Base-by-base conservation (phyloP, 1,139 yeast species). In the Suhomyces chickasaworum region DNA sequence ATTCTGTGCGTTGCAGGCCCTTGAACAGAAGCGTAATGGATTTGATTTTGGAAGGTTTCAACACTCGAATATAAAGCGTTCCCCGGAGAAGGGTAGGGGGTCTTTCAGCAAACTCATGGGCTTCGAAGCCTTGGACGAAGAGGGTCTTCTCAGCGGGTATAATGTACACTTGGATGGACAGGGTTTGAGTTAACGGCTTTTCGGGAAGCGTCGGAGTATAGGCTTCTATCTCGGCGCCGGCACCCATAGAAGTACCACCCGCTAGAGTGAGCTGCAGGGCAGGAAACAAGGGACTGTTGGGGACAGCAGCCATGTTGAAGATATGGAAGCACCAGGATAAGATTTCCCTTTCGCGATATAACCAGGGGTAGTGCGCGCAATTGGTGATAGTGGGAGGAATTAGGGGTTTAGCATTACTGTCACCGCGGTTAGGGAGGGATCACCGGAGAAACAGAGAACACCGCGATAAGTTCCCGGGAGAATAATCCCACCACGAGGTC, bases 21-120 rank as follows among this genome's bases (percentile, higher is more conserved):
- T 79, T 78, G 60, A 93, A 85, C 2, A 76, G 69, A 44, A 93
- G 69, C 3, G 73, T 64, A n/a, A 93, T 80, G 31, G 81, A 65
- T 64, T 87, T 89, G 53, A 93, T 73, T 64, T 85, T 89, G 32
- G 86, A 75, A 0, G 95, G 86, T 59, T 90, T 91, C 42, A 83
- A 61, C 5, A 90, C 78, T 38, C 91, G 73, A 7, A 93, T 56
- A 39, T 85, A 80, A 23, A 93, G 71, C 20, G 95, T 81, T 1
- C 99, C 99, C 49, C 99, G 74, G 37, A 93, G 73, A 44, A 93
- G 68, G 1, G 95, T 81, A 0, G 98, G 97, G 5, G 95, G 89
- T 41, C 86, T 72, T 25, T 82, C 84, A 25, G 70, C 68, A 54
- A 78, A 81, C 59, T 89, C 96, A 12, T 77, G 69, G 1, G 80